Evolutionary conservation across 768 basidiomycete species (phyloP).

Genomic region (Lactifluus pinguis): DNA sequence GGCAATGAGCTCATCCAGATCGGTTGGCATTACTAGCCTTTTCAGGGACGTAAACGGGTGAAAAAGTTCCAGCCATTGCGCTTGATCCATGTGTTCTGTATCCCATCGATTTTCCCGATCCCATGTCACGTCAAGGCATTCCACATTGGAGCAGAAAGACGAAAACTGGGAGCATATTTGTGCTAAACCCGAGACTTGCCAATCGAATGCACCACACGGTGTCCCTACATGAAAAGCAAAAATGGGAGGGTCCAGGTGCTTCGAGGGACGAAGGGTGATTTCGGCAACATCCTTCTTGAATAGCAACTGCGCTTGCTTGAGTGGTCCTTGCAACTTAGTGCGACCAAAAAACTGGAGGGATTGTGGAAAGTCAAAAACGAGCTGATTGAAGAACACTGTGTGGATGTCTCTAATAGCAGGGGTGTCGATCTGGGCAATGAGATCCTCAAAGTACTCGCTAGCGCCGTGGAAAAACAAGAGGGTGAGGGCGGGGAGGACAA

Average conservation of each 20-base stretch:
- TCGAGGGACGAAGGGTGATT: not conserved
- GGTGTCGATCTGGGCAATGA: not conserved
- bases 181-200: not conserved
- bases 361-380: not conserved
- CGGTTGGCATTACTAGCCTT: not conserved
- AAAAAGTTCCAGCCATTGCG: too few species aligned
- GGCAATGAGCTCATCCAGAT: too few species aligned
- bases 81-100: not conserved
- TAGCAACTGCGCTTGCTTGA: not conserved
- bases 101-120: too few species aligned
- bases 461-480: not conserved
- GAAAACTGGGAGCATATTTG: not conserved
- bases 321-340: too few species aligned
- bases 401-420: not conserved
- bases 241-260: not conserved
- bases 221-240: too few species aligned
- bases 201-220: not conserved
- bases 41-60: too few species aligned
- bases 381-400: not conserved
- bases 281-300: not conserved
- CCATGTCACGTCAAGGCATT: not conserved
- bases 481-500: not conserved
- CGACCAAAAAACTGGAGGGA: not conserved
- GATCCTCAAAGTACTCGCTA: not conserved
- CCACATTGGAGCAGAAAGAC: not conserved